Conservation (phyloP, 345 rosid species). For the Camelina sativa region DNA sequence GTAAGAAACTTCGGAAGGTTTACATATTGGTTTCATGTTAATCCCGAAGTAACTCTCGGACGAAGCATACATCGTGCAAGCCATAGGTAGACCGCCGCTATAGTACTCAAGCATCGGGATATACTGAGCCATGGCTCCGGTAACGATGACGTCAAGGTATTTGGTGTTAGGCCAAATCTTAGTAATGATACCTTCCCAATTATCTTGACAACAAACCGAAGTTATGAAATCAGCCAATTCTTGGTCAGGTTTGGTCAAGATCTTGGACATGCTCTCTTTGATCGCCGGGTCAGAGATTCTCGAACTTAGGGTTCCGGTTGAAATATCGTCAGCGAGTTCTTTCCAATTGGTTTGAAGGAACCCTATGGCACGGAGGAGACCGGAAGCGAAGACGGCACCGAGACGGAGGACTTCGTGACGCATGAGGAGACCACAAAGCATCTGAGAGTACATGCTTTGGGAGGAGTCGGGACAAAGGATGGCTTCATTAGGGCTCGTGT, state of each 20-base stretch:
- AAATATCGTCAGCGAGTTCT: conserved; percentile 59
- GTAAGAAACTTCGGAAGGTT: conserved; percentile 81
- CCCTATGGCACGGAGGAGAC: conserved; percentile 75
- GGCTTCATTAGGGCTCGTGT: conserved; percentile 87
- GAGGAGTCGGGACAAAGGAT: conserved; percentile 81
- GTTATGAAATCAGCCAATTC: conserved; percentile 60
- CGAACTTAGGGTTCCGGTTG: conserved; percentile 61
- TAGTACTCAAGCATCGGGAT: conserved; percentile 86
- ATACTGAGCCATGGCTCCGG: conserved; percentile 96
- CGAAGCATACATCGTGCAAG: conserved; percentile 93
- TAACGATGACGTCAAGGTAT: conserved; percentile 90
- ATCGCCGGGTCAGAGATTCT: conserved; percentile 58
- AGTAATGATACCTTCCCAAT: conserved; percentile 71
- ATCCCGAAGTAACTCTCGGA: conserved; percentile 93
- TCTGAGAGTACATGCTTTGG: conserved; percentile 92
- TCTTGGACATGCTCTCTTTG: conserved; percentile 50
- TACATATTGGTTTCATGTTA: conserved; percentile 70
- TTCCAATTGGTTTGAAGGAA: conserved; percentile 79
- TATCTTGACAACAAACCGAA: conserved; percentile 55
- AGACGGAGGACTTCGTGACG: conserved; percentile 77
- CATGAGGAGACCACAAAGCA: conserved; percentile 84
- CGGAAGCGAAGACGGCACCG: conserved; percentile 92
- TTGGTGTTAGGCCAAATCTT: conserved; percentile 89
- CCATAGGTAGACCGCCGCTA: conserved; percentile 73
- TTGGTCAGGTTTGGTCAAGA: conserved; percentile 57